Base-by-base conservation (phyloP, 2,329 filamentous ascomycete genomes). In the Allantophomopsis lycopodina region DNA sequence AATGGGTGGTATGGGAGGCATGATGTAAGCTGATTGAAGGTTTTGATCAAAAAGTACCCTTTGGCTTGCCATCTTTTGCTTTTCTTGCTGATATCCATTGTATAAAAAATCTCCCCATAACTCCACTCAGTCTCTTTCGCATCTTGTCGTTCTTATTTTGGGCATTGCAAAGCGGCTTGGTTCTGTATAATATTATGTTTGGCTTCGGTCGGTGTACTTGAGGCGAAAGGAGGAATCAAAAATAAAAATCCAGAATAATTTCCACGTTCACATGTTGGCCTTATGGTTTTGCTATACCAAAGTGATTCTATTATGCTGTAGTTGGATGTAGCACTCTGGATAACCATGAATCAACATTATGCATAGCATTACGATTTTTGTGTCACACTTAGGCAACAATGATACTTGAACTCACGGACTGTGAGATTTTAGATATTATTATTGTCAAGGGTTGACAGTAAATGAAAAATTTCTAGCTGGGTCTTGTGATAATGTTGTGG, bases 1-100 rank as follows among this genome's bases (percentile, higher is more conserved):
- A 36, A 71, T 76, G 72, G 71, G 70, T 8, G 70, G 71, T 37
- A 55, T 55, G 17, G 51, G 51, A 10, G 54, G 55, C 46, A 57
- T 56, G 55, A 58, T 58, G 55, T 57, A 50, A 53, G 23, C 20
- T 14, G 16, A n/a, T 36, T 36, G 20, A 34, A 16, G 5, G 14
- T 16, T 36, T 36, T 16, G n/a, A 18, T 6, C 35, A 36, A 36
- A 36, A 36, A 36, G 11, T 34, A 34, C n/a, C 16, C 13, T 7
- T 34, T 14, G 32, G 32, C 14, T 17, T 17, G 16, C 16, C 32
- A 34, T 17, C 32, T 34, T 34, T 34, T 36, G 18, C 35, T 28
- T 28, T 28, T 28, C 14, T 34, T 34, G 32, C 14, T 34, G n/a
- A 30, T n/a, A 38, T 15, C 14, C 23, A 14, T 38, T 38, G 36